A percentile compares a stretch with the other conserved stretches of the same genome.
Evolutionary conservation across 768 basidiomycete species (phyloP).

Genomic region (Termitomyces bulborhizus): DNA sequence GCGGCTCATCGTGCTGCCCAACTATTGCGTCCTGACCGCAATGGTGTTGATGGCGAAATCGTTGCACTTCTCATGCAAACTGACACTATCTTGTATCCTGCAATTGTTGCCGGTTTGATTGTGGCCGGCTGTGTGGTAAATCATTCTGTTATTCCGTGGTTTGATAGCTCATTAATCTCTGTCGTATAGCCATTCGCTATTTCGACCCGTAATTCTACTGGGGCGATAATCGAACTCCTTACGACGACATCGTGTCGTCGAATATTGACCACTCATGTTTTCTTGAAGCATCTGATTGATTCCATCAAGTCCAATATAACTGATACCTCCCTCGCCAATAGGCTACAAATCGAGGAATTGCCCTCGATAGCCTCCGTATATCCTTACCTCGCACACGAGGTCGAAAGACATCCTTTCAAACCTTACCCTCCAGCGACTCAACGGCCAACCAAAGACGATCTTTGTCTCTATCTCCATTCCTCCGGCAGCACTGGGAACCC

Average conservation of each 20-base stretch:
- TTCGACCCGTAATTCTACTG: constrained; percentile 31
- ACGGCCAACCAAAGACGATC: constrained; percentile 9
- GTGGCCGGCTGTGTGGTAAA: constrained; percentile 28
- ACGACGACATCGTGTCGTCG: constrained; percentile 30
- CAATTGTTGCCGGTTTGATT: constrained; percentile 30
- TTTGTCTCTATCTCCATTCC: constrained; percentile 28
- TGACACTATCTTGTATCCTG: constrained; percentile 32
- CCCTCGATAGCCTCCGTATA: constrained; percentile 12
- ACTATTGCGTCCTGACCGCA: constrained; percentile 27
- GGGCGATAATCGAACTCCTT: constrained; percentile 29
- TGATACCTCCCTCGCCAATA: constrained; percentile 12
- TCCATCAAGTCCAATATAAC: constrained; percentile 19
- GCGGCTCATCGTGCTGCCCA: constrained; percentile 39
- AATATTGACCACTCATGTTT: constrained; percentile 27
- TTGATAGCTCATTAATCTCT: not conserved
- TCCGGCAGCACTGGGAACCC: constrained; percentile 33
- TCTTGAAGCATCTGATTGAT: constrained; percentile 22
- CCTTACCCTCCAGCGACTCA: constrained; percentile 3
- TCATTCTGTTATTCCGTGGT: not conserved
- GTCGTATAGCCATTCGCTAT: constrained; percentile 31
- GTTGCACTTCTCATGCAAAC: constrained; percentile 30
- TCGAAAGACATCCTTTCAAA: constrained; percentile 4
- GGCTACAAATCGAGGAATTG: constrained; percentile 25
- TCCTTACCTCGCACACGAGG: constrained; percentile 13
- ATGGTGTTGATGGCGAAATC: constrained; percentile 23